Conservation (phyloP, 164 flowering plant genomes). For the Santalum album region DNA sequence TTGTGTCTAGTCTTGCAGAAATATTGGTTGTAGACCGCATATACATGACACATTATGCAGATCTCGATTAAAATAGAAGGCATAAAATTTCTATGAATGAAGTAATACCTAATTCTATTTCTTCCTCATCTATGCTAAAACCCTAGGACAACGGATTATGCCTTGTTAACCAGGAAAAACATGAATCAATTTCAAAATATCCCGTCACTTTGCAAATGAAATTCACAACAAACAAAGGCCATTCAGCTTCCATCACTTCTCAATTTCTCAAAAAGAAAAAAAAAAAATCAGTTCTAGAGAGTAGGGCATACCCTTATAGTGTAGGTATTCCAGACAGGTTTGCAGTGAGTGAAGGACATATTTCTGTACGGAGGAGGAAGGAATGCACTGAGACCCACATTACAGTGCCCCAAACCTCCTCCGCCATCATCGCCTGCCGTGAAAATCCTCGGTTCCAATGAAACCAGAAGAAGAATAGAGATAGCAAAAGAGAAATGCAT, state of each 20-base stretch:
- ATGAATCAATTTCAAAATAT: not conserved
- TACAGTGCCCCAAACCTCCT: conserved; percentile 19
- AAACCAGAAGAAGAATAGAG: conserved; percentile 1
- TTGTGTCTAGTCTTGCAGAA: no score
- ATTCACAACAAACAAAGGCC: not conserved
- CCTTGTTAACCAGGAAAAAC: no score
- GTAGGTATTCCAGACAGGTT: conserved; percentile 51
- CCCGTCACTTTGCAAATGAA: not conserved
- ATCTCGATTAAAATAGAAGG: no score
- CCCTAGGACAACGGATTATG: no score
- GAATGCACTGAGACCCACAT: conserved; percentile 22
- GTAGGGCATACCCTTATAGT: conserved; percentile 49
- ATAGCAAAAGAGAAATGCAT: conserved; percentile 1
- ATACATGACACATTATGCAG: no score
- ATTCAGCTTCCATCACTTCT: not conserved
- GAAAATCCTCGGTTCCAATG: not conserved
- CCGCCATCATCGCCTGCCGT: conserved; percentile 12
- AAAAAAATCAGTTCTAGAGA: no score
- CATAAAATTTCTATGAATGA: no score
- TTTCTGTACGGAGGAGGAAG: conserved; percentile 52
- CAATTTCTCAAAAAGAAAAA: not conserved
- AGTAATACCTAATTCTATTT: no score
- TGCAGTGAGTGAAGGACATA: conserved; percentile 27
- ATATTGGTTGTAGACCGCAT: no score
- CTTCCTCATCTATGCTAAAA: no score